Percentiles rank a stretch among this genome's conserved stretches.
Evolutionary conservation across 768 basidiomycete genomes (phyloP).

Genomic region (Termitomyces eurrhizus): DNA sequence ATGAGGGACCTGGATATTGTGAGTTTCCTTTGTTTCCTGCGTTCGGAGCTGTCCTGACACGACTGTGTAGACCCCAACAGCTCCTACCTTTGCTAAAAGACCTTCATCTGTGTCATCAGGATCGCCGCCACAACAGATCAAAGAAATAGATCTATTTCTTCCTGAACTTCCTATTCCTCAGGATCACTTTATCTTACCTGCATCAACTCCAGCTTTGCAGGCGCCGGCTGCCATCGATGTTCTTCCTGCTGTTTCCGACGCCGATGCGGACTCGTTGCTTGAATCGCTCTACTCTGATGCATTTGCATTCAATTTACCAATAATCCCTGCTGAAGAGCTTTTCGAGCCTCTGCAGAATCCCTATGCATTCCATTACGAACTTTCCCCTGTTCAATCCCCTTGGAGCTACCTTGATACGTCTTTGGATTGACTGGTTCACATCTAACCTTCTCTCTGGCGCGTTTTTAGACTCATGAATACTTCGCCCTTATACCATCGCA

Average conservation of each 20-base stretch:
- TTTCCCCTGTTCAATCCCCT: conserved; percentile 2
- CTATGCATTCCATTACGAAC: conserved; percentile 5
- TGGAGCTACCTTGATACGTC: conserved; percentile 6
- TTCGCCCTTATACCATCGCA: background rate
- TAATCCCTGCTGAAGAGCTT: conserved; percentile 4
- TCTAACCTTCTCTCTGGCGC: background rate
- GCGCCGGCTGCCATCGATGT: background rate
- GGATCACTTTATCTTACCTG: conserved; percentile 10
- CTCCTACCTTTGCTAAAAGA: conserved; percentile 14
- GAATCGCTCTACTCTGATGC: conserved; percentile 10
- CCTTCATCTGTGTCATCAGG: background rate
- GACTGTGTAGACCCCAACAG: conserved; percentile 23
- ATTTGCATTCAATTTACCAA: conserved; percentile 4
- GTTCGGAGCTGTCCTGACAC: background rate
- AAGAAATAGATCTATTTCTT: background rate
- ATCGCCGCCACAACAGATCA: background rate
- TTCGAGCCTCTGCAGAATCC: conserved; percentile 1
- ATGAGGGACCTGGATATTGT: conserved; percentile 28
- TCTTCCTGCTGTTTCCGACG: background rate
- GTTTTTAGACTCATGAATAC: background rate
- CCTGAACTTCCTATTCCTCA: background rate
- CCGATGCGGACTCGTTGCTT: conserved; percentile 8
- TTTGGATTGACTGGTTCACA: background rate
- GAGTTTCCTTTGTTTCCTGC: conserved; percentile 4
- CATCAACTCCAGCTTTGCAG: conserved; percentile 3